Evolutionary conservation across 73 alveolate genomes (phyloP).

Genomic region (Paramecium pentaurelia): DNA sequence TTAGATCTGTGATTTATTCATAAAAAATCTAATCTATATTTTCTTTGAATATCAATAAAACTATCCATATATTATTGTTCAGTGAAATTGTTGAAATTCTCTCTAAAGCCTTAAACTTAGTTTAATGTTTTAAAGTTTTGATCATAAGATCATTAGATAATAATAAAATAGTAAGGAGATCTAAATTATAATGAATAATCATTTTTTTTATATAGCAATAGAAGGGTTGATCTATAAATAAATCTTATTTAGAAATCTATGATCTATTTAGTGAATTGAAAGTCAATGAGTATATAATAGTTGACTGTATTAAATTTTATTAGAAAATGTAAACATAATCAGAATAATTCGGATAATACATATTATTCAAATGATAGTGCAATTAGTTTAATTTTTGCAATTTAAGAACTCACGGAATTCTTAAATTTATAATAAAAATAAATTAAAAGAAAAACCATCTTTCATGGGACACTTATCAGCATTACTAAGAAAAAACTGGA

Average conservation of each 20-base stretch:
- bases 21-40: neutral
- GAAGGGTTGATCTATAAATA: too few relatives aligned
- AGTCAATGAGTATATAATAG: neutral
- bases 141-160: neutral
- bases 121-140: neutral
- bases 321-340: neutral
- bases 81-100: neutral
- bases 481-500: constrained; percentile 83
- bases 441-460: neutral
- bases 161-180: neutral
- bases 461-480: constrained; percentile 74
- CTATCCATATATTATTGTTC: neutral
- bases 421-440: neutral
- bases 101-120: neutral
- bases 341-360: neutral
- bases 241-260: too few relatives aligned
- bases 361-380: neutral
- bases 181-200: neutral
- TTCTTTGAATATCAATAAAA: neutral
- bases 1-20: neutral
- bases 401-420: constrained; percentile 21
- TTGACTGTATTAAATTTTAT: too few relatives aligned
- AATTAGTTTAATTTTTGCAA: neutral
- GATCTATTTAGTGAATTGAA: neutral
- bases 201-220: too few relatives aligned